Percentiles rank a stretch among this genome's conserved stretches.
These are phyloP conservation scores for Parachaetomium inaequale DNA, from an alignment of 495 filamentous ascomycete genomes.

Conservation along the genomic window DNA sequence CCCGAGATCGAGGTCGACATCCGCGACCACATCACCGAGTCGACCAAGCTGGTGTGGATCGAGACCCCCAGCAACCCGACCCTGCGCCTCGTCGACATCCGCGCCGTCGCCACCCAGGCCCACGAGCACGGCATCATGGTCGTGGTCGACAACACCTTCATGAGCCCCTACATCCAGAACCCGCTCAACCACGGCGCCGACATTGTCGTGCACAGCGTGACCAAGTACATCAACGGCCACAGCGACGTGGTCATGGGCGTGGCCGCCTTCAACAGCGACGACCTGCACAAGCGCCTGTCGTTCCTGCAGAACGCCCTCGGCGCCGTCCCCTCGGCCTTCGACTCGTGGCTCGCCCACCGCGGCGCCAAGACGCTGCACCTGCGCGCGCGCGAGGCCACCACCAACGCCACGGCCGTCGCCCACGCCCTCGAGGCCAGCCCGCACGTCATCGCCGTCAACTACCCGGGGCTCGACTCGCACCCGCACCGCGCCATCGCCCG, in stretches of 20 bases:
- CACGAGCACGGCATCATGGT: conserved; percentile 88
- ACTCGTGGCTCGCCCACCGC: conserved; percentile 98
- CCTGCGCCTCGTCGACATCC: conserved; percentile 84
- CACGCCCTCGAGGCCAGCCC: conserved; percentile 72
- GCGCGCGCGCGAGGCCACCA: conserved; percentile 75
- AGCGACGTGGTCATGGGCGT: conserved; percentile 97
- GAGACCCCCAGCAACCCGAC: conserved; percentile 95
- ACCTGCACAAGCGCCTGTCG: conserved; percentile 67
- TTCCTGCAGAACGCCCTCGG: conserved; percentile 99
- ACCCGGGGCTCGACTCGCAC: conserved; percentile 86
- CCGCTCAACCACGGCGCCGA: conserved; percentile 93
- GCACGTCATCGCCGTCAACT: conserved; percentile 83
- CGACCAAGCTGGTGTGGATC: conserved; percentile 97
- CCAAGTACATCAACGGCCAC: conserved; percentile 99
- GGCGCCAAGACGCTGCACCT: conserved; percentile 96
- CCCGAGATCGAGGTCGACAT: conserved; percentile 86
- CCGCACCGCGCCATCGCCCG: conserved; percentile 77
- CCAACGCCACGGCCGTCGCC: conserved; percentile 78
- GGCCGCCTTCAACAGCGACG: conserved; percentile 87
- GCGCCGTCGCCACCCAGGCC: conserved; percentile 72
- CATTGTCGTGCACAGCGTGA: conserved; percentile 98
- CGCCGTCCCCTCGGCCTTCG: conserved; percentile 89
- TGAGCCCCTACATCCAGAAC: conserved; percentile 94
- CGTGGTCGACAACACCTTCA: conserved; percentile 98
- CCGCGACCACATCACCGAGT: conserved; percentile 72